Evolutionary conservation across 2,329 filamentous ascomycete species (phyloP).

Genomic region (Biscogniauxia marginata): DNA sequence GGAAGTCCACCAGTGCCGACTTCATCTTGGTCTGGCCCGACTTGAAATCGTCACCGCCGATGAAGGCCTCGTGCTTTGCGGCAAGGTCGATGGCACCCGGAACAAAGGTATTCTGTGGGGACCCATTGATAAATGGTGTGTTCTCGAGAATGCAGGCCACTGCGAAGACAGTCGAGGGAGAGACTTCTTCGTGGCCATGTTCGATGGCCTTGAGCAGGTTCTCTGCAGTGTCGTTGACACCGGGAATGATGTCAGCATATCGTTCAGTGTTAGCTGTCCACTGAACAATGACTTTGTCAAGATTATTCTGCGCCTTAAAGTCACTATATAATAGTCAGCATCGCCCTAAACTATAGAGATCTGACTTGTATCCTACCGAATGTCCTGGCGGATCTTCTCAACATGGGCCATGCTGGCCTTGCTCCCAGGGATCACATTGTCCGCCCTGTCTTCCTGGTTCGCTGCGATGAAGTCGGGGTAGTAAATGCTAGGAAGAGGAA

Average conservation of each 20-base stretch:
- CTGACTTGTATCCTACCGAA: constrained; percentile 57
- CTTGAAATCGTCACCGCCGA: constrained; percentile 99
- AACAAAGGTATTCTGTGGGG: constrained; percentile 98
- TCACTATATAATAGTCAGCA: constrained; percentile 49
- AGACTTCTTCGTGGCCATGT: constrained; percentile 82
- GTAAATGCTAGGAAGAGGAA: constrained; percentile 91
- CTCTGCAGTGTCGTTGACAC: constrained; percentile 94
- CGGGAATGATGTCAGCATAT: constrained; percentile 81
- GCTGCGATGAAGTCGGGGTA: constrained; percentile 99
- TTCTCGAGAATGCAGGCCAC: constrained; percentile 90
- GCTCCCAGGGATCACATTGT: constrained; percentile 80
- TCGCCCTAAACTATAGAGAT: neutral
- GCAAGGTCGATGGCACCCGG: constrained; percentile 88
- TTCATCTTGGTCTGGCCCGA: constrained; percentile 99
- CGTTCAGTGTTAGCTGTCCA: constrained; percentile 99
- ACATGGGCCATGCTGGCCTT: constrained; percentile 88
- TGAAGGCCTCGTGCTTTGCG: constrained; percentile 82
- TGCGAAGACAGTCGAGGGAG: constrained; percentile 93
- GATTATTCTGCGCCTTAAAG: constrained; percentile 80
- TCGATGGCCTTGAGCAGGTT: constrained; percentile 89
- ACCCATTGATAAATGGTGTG: constrained; percentile 97
- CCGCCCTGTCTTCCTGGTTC: constrained; percentile 94
- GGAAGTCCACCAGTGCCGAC: constrained; percentile 95
- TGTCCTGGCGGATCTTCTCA: constrained; percentile 89
- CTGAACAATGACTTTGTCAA: constrained; percentile 95